These are phyloP conservation scores for Termitomyces sp. DNA, from an alignment of 768 basidiomycete species.

Conservation along the genomic window DNA sequence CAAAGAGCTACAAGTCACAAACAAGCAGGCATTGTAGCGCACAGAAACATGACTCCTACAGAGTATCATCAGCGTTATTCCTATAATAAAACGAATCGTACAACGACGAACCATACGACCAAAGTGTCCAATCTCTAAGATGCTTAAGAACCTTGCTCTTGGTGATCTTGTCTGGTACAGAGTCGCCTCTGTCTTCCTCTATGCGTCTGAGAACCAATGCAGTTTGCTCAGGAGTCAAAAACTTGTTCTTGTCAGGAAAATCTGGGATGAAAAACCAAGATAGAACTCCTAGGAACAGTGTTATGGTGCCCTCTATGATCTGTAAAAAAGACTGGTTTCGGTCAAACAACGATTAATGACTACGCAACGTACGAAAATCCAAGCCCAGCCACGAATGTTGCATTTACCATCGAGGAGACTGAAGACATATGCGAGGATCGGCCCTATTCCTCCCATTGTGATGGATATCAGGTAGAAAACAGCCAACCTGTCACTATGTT, in stretches of 20 bases:
- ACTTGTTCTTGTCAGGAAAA: conserved; percentile 42
- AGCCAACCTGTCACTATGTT: conserved; percentile 23
- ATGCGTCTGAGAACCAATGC: conserved; percentile 38
- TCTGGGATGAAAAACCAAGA: conserved; percentile 38
- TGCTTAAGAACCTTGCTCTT: conserved; percentile 28
- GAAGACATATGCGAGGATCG: conserved; percentile 38
- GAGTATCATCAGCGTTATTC: not conserved
- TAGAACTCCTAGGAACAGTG: conserved; percentile 33
- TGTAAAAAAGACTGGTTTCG: conserved; percentile 9
- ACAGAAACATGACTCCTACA: conserved; percentile 38
- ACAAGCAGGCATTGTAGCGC: conserved; percentile 39
- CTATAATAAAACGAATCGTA: not conserved
- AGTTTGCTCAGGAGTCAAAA: conserved; percentile 37
- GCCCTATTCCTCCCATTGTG: conserved; percentile 34
- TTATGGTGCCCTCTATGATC: conserved; percentile 42
- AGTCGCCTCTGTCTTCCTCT: conserved; percentile 46
- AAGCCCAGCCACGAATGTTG: conserved; percentile 40
- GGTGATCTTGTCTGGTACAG: conserved; percentile 37
- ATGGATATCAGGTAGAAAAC: conserved; percentile 35
- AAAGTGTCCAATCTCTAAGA: conserved; percentile 40
- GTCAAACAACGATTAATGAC: not conserved
- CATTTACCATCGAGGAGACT: conserved; percentile 33
- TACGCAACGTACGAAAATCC: conserved; percentile 37
- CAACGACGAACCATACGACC: conserved; percentile 36
- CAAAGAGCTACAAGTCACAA: conserved; percentile 7